Percentiles rank a stretch among this genome's conserved stretches.
Evolutionary conservation across 2,329 filamentous ascomycete species (phyloP).

Genomic region (Epichloe gansuensis): DNA sequence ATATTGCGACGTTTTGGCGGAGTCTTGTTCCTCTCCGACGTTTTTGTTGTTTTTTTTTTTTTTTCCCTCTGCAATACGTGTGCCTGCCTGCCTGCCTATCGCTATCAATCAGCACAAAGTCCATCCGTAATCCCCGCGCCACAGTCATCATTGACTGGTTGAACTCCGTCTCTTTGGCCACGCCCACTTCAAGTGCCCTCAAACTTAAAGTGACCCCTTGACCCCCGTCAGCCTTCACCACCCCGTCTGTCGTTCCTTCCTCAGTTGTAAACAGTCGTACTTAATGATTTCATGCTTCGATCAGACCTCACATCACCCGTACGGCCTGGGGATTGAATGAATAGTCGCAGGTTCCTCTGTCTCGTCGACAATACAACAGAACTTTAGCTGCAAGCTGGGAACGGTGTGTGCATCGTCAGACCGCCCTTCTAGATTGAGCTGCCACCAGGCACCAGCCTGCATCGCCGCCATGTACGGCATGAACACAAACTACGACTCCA

Average conservation of each 20-base stretch:
- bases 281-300: neutral
- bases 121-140: neutral
- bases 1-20: neutral
- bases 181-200: neutral
- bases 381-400: neutral
- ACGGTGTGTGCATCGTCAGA: neutral
- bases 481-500: constrained; percentile 35
- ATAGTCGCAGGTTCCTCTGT: neutral
- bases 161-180: neutral
- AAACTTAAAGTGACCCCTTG: neutral
- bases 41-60: neutral
- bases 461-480: constrained; percentile 11
- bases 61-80: no score
- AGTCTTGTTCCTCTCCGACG: neutral
- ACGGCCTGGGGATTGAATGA: no score
- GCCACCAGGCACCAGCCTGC: neutral
- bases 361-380: no score
- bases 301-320: no score
- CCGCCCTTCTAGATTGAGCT: neutral
- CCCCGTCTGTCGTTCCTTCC: neutral
- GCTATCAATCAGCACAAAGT: neutral
- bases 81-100: no score
- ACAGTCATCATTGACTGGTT: neutral
- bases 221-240: neutral
- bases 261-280: neutral